Conservation (phyloP, 176 grass and related monocot genomes). For the Oryza rufipogon region DNA sequence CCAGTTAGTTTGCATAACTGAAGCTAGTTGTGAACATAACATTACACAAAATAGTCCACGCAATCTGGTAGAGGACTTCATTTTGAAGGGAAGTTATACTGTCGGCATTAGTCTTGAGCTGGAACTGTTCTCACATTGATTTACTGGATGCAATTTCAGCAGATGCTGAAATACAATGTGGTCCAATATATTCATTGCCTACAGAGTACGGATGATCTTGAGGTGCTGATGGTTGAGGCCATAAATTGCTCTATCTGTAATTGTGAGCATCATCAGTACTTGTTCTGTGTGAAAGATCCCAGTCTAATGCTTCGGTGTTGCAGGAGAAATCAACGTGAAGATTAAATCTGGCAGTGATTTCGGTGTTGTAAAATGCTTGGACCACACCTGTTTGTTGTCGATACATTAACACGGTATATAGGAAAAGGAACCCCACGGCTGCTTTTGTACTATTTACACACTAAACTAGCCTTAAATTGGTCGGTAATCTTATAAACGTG, state of each 20-base stretch:
- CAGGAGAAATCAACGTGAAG: conserved; percentile 12
- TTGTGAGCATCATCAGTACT: neutral
- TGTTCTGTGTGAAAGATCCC: neutral
- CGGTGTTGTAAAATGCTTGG: neutral
- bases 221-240: neutral
- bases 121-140: neutral
- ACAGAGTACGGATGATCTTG: conserved; percentile 7
- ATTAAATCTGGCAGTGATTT: neutral
- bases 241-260: conserved; percentile 31
- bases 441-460: conserved; percentile 8
- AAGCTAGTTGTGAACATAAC: neutral
- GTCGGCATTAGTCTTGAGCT: neutral
- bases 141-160: neutral
- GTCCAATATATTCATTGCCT: conserved; percentile 26
- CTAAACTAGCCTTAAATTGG: conserved; percentile 13
- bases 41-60: neutral
- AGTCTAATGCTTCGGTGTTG: neutral
- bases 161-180: conserved; percentile 17
- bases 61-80: neutral
- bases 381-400: neutral
- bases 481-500: conserved; percentile 7
- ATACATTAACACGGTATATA: conserved; percentile 35
- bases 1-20: conserved; percentile 35
- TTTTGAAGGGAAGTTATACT: neutral
- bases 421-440: neutral